These are phyloP conservation scores for Nephelium lappaceum DNA, from an alignment of 345 rosid genomes.

Conservation along the genomic window DNA sequence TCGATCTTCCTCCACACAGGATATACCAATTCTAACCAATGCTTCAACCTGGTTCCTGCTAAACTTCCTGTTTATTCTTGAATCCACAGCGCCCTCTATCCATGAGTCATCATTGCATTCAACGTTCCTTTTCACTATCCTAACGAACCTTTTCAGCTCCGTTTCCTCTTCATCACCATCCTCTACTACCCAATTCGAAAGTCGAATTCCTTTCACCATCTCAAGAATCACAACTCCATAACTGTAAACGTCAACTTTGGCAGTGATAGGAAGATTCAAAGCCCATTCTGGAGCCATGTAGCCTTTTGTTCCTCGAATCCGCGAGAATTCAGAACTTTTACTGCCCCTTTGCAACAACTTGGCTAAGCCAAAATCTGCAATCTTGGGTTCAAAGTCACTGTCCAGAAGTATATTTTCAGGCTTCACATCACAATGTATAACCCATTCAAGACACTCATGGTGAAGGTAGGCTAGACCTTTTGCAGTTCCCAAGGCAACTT, in stretches of 20 bases:
- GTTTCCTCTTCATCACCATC: constrained; percentile 36
- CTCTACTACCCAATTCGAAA: constrained; percentile 29
- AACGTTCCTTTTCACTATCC: constrained; percentile 29
- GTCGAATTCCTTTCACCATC: constrained; percentile 41
- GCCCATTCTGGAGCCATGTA: constrained; percentile 53
- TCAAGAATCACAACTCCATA: constrained; percentile 48
- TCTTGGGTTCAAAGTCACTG: constrained; percentile 46
- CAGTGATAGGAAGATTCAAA: constrained; percentile 37
- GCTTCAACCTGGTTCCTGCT: constrained; percentile 28
- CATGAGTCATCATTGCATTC: constrained; percentile 21
- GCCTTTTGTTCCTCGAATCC: constrained; percentile 42
- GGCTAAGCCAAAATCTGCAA: constrained; percentile 58
- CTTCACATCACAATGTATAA: constrained; percentile 64
- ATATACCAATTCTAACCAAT: constrained; percentile 32
- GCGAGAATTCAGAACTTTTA: constrained; percentile 23
- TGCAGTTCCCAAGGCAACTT: constrained; percentile 60
- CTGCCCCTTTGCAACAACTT: constrained; percentile 39
- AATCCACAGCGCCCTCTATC: constrained; percentile 42
- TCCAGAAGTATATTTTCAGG: constrained; percentile 66
- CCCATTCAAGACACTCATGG: constrained; percentile 61
- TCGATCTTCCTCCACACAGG: constrained; percentile 40
- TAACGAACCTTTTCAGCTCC: constrained; percentile 34
- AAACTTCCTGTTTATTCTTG: constrained; percentile 33
- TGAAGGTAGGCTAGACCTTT: constrained; percentile 62
- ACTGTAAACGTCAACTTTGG: constrained; percentile 49